These are phyloP conservation scores for Ascochyta lentis DNA, from an alignment of 2,329 filamentous ascomycete species.

Conservation along the genomic window DNA sequence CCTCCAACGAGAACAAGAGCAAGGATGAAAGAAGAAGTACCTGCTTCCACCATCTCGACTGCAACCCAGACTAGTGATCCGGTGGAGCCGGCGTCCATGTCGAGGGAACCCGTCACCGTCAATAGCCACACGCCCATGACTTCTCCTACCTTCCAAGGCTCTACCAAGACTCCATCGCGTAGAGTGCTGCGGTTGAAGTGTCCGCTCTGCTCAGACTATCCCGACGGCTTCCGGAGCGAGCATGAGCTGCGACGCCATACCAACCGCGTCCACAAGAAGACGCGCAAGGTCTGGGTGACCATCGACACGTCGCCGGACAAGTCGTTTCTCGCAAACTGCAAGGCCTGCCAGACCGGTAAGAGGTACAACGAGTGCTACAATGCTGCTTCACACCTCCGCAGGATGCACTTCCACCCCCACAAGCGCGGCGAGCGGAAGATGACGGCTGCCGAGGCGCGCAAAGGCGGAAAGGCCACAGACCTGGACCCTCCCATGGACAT, in stretches of 20 bases:
- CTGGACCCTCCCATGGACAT: constrained; percentile 65
- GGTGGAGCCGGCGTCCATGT: constrained; percentile 30
- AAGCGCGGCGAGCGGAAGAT: constrained; percentile 61
- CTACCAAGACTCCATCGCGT: constrained; percentile 40
- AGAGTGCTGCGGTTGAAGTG: constrained; percentile 58
- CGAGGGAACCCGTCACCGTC: constrained; percentile 39
- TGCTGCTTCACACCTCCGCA: constrained; percentile 84
- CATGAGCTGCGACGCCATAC: constrained; percentile 69
- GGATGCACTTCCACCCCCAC: constrained; percentile 83
- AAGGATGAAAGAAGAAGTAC: constrained; percentile 44
- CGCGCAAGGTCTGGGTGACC: constrained; percentile 69
- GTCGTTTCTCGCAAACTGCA: constrained; percentile 79
- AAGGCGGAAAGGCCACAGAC: constrained; percentile 64
- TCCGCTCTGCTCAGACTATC: constrained; percentile 71
- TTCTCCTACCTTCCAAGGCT: constrained; percentile 40
- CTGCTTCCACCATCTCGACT: constrained; percentile 24
- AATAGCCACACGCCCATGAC: constrained; percentile 37
- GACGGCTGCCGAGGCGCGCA: constrained; percentile 64
- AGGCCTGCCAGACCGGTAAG: constrained; percentile 78
- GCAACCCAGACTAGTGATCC: constrained; percentile 34
- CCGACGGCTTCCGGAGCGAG: constrained; percentile 82
- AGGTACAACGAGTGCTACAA: constrained; percentile 93
- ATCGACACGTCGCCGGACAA: constrained; percentile 65
- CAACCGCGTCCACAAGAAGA: constrained; percentile 69
- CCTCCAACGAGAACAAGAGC: constrained; percentile 43